Evolutionary conservation across 805 yeast species (phyloP).

Genomic region (Myxozyma neotropica): DNA sequence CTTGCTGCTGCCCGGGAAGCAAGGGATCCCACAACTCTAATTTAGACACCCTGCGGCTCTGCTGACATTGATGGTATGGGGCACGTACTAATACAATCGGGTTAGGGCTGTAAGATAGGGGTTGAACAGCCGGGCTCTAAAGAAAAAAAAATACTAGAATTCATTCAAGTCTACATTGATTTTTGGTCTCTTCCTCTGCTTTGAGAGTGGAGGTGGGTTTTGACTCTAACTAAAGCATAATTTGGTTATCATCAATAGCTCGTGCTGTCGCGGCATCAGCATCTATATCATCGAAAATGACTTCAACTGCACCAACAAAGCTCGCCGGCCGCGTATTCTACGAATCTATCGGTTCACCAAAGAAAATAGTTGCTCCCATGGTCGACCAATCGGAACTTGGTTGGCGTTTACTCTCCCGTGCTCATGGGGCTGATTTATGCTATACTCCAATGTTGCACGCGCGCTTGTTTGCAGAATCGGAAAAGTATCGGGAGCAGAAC

Average conservation of each 20-base stretch:
- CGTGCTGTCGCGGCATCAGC: neutral
- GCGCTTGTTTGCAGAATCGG: constrained; percentile 78
- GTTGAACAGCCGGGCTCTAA: too few relatives aligned
- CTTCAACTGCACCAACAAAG: constrained; percentile 33
- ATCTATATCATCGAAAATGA: neutral
- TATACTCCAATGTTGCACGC: constrained; percentile 99
- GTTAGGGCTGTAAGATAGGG: neutral
- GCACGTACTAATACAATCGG: neutral
- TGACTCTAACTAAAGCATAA: too few relatives aligned
- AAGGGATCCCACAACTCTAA: neutral
- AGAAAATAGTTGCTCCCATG: constrained; percentile 94
- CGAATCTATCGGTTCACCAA: constrained; percentile 71
- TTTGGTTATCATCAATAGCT: too few relatives aligned
- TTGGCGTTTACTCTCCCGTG: constrained; percentile 85
- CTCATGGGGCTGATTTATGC: constrained; percentile 89
- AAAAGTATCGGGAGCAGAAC: constrained; percentile 76
- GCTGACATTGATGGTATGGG: neutral
- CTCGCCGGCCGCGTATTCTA: constrained; percentile 68
- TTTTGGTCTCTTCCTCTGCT: too few relatives aligned
- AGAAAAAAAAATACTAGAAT: too few relatives aligned
- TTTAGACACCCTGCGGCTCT: neutral
- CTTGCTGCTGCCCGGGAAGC: neutral
- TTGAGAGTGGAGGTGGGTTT: too few relatives aligned
- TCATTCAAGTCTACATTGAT: too few relatives aligned
- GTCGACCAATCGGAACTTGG: constrained; percentile 96